Evolutionary conservation across 169 alveolate species (phyloP), one percentile per base, ranked within the genome.

Genomic region (Perkinsus olseni): DNA sequence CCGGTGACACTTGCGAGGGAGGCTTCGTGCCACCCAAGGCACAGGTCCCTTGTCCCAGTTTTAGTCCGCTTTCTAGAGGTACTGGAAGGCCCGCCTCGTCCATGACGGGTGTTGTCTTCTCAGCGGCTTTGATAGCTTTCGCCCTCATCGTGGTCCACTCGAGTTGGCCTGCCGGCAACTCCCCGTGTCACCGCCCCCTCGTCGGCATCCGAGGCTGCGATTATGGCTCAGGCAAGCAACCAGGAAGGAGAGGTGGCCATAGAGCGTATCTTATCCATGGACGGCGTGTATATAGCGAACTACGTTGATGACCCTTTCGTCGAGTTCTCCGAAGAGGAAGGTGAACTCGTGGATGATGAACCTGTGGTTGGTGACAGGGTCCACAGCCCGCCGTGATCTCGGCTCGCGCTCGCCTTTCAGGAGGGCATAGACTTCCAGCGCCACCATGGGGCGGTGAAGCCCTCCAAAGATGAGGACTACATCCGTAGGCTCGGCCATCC

Each of bases 231-330:
- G 82, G 82, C 82, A 28, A 62, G 82, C 82, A 62, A 62, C 34
- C 36, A 62, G 34, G 82, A 62, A 0, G 99, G 98, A n/a, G 97
- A 96, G 45, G 97, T 98, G 92, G 99, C 98, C 95, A 98, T 98
- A 94, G 99, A 98, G 91, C 97, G 97, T 95, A 97, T 98, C 28
- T 93, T 96, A 93, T 97, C 99, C 24, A 94, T 98, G 92, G 99
- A 98, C 92, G 99, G 99, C 1, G 98, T 98, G 3, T 98, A 98
- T 93, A 95, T 98, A 28, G 99, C 99, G 38, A 98, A 98, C 95
- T 96, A 96, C 92, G 96, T 96, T 92, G 99, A 97, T 93, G 97
- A 96, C 91, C 96, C 96, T 0, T 24, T 62, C 37, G 97, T 94
- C 31, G 82, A 92, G 74, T 91, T 93, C 36, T 90, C 91, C 48